Percentiles rank a stretch among this genome's conserved stretches.
Conservation (phyloP, 805 yeast species). For the Ogataea neopini region DNA sequence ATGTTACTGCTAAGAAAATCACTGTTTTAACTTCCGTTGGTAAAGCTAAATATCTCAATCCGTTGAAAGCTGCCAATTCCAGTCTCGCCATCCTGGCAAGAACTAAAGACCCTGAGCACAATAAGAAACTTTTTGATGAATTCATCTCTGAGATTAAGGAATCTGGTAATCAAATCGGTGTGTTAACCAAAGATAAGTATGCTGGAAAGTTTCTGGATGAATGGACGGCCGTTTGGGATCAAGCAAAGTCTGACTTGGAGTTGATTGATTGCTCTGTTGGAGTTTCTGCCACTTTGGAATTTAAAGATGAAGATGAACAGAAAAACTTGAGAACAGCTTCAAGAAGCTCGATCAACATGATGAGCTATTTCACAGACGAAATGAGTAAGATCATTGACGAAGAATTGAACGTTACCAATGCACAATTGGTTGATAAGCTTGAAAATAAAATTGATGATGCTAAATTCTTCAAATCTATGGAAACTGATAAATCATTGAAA, state of each 20-base stretch:
- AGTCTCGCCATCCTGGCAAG: constrained; percentile 62
- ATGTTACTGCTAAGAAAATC: constrained; percentile 58
- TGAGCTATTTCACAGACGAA: constrained; percentile 82
- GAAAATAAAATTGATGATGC: constrained; percentile 81
- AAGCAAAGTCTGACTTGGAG: constrained; percentile 39
- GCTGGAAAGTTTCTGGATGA: constrained; percentile 84
- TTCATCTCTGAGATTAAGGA: constrained; percentile 49
- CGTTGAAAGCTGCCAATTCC: constrained; percentile 49
- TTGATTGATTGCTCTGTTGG: constrained; percentile 55
- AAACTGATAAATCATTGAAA: constrained; percentile 47
- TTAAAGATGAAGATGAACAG: constrained; percentile 80
- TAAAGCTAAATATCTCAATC: constrained; percentile 76
- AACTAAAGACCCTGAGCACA: constrained; percentile 78
- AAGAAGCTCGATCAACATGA: constrained; percentile 72
- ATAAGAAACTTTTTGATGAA: constrained; percentile 62
- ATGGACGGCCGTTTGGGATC: constrained; percentile 55
- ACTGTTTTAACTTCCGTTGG: constrained; percentile 77
- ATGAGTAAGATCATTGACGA: constrained; percentile 88
- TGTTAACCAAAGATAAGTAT: constrained; percentile 72
- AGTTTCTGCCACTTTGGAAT: constrained; percentile 60
- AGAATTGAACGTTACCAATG: constrained; percentile 72
- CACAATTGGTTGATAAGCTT: constrained; percentile 68
- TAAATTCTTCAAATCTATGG: constrained; percentile 59
- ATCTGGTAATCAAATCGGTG: constrained; percentile 53
- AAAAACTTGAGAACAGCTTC: constrained; percentile 67